Conservation (phyloP, 495 filamentous ascomycete species). For the Lentithecium fluviatile region DNA sequence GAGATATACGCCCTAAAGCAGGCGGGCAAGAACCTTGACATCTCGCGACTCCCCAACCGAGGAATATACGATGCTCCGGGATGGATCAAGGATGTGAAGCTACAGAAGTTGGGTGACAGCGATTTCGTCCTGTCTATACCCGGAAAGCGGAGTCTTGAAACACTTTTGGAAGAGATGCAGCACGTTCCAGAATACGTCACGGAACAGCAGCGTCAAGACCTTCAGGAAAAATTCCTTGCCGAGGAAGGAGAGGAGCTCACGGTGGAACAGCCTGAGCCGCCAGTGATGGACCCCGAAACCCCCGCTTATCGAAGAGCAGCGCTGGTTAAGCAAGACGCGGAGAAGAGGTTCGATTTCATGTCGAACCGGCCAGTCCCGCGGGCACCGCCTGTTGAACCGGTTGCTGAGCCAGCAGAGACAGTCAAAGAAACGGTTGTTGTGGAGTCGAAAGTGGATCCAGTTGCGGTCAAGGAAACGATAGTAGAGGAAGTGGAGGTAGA, state of each 20-base stretch:
- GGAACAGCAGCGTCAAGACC: background rate
- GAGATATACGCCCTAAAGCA: slow-evolving; percentile 56
- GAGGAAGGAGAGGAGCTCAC: slow-evolving; percentile 3
- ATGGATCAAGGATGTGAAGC: slow-evolving; percentile 21
- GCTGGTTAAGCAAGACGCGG: slow-evolving; percentile 1
- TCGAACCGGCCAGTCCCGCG: slow-evolving; percentile 21
- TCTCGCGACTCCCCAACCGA: slow-evolving; percentile 27
- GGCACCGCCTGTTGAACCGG: slow-evolving; percentile 1
- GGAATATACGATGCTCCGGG: slow-evolving; percentile 6
- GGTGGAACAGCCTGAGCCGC: background rate
- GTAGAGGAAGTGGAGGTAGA: background rate
- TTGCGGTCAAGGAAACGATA: background rate
- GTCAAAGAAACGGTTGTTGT: background rate
- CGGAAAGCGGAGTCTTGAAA: background rate
- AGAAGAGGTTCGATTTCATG: slow-evolving; percentile 28
- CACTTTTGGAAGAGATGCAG: slow-evolving; percentile 4
- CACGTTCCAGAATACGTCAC: background rate
- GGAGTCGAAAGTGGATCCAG: background rate
- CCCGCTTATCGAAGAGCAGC: background rate
- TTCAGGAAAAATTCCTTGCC: no score
- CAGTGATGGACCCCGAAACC: background rate
- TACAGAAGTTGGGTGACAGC: background rate
- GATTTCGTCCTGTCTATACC: slow-evolving; percentile 1
- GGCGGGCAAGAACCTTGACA: slow-evolving; percentile 40
- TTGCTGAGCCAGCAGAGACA: background rate